Conservation (phyloP, 2,329 filamentous ascomycete species). For the Sporothrix globosa region DNA sequence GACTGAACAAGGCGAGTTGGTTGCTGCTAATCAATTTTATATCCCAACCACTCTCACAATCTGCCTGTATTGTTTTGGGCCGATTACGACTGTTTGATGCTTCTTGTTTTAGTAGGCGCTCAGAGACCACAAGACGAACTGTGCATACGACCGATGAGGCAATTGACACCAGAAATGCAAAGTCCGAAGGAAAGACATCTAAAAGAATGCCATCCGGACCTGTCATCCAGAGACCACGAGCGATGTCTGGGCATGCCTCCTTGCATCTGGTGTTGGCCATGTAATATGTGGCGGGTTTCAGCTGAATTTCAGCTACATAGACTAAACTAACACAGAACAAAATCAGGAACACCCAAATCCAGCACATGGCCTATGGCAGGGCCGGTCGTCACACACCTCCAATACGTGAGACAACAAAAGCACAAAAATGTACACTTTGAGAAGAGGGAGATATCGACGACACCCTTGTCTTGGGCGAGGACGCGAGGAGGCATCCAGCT, state of each 20-base stretch:
- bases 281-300: not conserved
- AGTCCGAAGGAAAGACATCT: not conserved
- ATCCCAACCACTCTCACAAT: not conserved
- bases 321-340: not conserved
- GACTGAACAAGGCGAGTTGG: not conserved
- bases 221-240: not conserved
- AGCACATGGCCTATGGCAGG: slow-evolving; percentile 21
- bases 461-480: slow-evolving; percentile 7
- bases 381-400: slow-evolving; percentile 14
- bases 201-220: too few species aligned
- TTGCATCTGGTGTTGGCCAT: slow-evolving; percentile 6
- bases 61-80: not conserved
- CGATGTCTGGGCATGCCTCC: not conserved
- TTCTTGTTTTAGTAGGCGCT: not conserved
- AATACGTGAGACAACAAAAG: not conserved
- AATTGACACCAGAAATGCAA: not conserved
- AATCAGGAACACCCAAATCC: slow-evolving; percentile 9
- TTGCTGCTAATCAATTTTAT: not conserved
- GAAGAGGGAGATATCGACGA: slow-evolving; percentile 7
- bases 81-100: not conserved
- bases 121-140: not conserved
- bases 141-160: not conserved
- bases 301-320: slow-evolving; percentile 7
- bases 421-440: not conserved
- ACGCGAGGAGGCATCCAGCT: slow-evolving; percentile 14